A percentile compares a stretch with the other conserved stretches of the same genome.
phyloP scores from a whole-genome alignment of 352 stramenopile genomes.

The Aphanomyces astaci region DNA sequence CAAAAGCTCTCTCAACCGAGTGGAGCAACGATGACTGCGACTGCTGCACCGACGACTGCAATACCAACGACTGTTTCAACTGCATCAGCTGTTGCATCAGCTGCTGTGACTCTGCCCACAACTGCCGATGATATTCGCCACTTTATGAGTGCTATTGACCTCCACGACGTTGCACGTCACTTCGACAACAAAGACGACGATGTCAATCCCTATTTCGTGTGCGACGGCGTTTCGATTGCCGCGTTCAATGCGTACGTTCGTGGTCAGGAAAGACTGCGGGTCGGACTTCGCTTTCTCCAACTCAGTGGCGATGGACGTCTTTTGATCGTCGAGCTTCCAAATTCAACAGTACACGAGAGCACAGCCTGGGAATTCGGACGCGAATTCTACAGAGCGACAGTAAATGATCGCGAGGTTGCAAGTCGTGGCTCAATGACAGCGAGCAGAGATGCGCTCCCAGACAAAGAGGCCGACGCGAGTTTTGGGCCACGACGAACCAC shows the following conservation, averaged over 20 bases:
- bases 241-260: conserved; percentile 6
- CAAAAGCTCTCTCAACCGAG: not conserved
- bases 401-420: not conserved
- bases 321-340: conserved; percentile 4
- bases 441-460: not conserved
- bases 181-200: conserved; percentile 2
- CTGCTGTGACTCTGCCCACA: not conserved
- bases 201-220: conserved; percentile 1
- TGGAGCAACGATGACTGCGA: not conserved
- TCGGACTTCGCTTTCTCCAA: not conserved
- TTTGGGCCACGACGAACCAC: conserved; percentile 5
- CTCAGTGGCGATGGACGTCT: not conserved
- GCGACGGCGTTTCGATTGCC: not conserved
- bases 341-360: not conserved
- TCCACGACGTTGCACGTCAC: not conserved
- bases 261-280: not conserved
- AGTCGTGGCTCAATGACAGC: not conserved
- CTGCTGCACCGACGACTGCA: not conserved
- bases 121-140: not conserved
- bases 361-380: not conserved
- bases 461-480: conserved; percentile 1
- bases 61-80: not conserved
- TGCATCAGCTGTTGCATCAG: not conserved
- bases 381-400: not conserved
- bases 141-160: conserved; percentile 6